Percentiles rank a stretch among this genome's conserved stretches.
These are phyloP conservation scores for Filosporella fistucella DNA, from an alignment of 495 filamentous ascomycete genomes.

Conservation along the genomic window DNA sequence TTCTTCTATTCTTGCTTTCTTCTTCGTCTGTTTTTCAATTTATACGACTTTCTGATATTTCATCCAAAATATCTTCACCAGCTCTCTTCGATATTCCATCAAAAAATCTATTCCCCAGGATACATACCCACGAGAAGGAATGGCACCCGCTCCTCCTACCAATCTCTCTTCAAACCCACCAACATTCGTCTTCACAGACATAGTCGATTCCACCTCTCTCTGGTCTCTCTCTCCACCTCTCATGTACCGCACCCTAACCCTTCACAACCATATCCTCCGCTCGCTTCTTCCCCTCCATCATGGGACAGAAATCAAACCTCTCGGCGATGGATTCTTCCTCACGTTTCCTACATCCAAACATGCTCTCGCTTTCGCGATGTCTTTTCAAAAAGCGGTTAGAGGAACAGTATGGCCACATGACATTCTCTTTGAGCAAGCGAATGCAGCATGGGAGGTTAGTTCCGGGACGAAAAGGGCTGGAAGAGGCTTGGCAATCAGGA, in stretches of 20 bases:
- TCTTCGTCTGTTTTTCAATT: too few relatives aligned
- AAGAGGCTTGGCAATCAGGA: conserved; percentile 3
- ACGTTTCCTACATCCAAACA: not conserved
- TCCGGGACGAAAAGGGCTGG: not conserved
- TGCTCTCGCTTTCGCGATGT: conserved; percentile 5
- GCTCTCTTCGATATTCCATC: too few relatives aligned
- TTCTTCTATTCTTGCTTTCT: too few relatives aligned
- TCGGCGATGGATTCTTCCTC: conserved; percentile 7
- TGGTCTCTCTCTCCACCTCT: not conserved
- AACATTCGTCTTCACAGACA: conserved; percentile 10
- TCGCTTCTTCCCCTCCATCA: not conserved
- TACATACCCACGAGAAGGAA: too few relatives aligned
- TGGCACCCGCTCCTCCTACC: too few relatives aligned
- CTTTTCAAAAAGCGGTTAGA: not conserved
- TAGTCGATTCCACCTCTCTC: conserved; percentile 5
- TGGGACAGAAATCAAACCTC: conserved; percentile 12
- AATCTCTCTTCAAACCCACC: not conserved
- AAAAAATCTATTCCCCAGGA: too few relatives aligned
- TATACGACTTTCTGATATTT: too few relatives aligned
- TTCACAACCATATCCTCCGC: conserved; percentile 6
- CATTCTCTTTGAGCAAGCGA: conserved; percentile 1
- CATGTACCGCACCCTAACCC: conserved; percentile 1
- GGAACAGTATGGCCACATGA: not conserved
- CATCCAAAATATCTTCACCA: too few relatives aligned
- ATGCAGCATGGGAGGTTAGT: not conserved